Conservation (phyloP, 495 filamentous ascomycete species). For the Aspergillus wentii region DNA sequence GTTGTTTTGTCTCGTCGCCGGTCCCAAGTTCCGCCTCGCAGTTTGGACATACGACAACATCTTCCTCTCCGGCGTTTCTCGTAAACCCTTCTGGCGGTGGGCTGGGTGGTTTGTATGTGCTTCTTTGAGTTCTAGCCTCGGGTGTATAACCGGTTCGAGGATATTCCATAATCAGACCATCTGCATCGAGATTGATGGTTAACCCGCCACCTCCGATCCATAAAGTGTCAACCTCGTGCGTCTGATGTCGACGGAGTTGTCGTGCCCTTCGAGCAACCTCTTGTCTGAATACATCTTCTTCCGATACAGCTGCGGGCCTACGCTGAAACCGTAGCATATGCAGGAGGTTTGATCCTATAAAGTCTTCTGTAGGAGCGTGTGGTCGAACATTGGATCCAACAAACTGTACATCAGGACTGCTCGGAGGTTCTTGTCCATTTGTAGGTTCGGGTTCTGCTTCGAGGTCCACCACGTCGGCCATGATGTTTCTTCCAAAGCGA, state of each 20-base stretch:
- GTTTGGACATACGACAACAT: conserved; percentile 65
- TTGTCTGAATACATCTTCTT: conserved; percentile 8
- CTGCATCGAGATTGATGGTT: conserved; percentile 23
- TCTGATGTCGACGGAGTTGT: conserved; percentile 3
- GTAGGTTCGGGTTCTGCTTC: too few relatives aligned
- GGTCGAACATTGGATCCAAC: conserved; percentile 22
- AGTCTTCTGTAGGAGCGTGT: too few relatives aligned
- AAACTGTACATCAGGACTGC: conserved; percentile 37
- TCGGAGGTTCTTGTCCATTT: conserved; percentile 18
- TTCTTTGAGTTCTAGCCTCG: conserved; percentile 31
- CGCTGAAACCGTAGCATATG: conserved; percentile 2
- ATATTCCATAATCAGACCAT: conserved; percentile 12
- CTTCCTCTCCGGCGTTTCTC: conserved; percentile 54
- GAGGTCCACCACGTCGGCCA: conserved; percentile 33
- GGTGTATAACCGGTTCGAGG: conserved; percentile 17
- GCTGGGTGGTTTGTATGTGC: conserved; percentile 54
- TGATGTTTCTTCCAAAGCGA: conserved; percentile 29
- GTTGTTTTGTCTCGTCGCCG: conserved; percentile 52
- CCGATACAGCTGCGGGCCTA: not conserved
- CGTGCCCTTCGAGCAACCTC: conserved; percentile 11
- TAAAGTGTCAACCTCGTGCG: conserved; percentile 12
- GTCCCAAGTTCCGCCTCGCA: conserved; percentile 66
- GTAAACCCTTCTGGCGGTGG: conserved; percentile 59
- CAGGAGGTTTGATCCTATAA: conserved; percentile 4
- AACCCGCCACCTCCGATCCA: conserved; percentile 13